phyloP scores from a whole-genome alignment of 2,329 filamentous ascomycete species.

The Pseudogymnoascus sp. region DNA sequence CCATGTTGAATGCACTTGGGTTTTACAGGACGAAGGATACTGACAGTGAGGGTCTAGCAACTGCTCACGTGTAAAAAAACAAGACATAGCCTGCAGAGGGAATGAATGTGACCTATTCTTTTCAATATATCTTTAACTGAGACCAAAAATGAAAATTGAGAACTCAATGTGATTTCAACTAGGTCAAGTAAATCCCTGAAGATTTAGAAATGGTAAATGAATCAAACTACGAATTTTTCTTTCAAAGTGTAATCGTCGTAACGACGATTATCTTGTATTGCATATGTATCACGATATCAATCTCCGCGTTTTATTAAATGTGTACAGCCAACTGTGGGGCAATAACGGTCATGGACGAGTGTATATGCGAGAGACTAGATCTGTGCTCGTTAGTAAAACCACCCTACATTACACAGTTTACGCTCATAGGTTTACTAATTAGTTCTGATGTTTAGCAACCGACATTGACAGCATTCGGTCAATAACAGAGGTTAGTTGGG shows the following conservation, averaged over 20 bases:
- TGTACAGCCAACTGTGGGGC: neutral
- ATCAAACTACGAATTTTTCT: neutral
- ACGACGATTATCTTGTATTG: neutral
- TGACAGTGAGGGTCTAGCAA: constrained; percentile 34
- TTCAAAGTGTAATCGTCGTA: neutral
- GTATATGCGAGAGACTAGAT: neutral
- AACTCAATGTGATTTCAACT: neutral
- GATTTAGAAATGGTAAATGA: neutral
- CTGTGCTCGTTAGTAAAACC: no score
- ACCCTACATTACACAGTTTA: neutral
- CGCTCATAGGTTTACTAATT: neutral
- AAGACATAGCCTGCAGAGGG: neutral
- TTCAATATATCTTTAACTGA: neutral
- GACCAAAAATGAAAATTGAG: neutral
- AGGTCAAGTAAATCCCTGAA: neutral
- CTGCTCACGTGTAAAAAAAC: neutral
- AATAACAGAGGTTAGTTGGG: no score
- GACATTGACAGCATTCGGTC: neutral
- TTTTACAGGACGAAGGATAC: constrained; percentile 40
- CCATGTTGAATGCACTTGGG: constrained; percentile 45
- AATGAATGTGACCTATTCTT: neutral
- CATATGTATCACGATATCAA: neutral
- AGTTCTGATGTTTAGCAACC: neutral
- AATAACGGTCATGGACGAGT: neutral
- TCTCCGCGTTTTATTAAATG: neutral